Evolutionary conservation across 169 alveolate species (phyloP), one percentile per base, ranked within the genome.

Genomic region (Eimeria acervulina): DNA sequence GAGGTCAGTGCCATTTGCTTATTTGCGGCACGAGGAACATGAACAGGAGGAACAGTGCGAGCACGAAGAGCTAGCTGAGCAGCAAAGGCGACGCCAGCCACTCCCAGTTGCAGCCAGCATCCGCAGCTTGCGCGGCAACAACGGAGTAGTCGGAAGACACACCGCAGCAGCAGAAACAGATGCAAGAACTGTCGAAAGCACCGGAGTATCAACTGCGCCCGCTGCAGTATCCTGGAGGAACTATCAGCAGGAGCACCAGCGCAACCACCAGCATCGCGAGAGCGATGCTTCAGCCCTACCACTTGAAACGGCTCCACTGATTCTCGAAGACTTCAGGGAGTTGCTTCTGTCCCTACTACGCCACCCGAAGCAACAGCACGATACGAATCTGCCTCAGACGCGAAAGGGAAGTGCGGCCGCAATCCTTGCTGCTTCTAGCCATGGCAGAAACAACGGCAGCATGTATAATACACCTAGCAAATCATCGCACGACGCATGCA

Each of bases 391-490:
- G 26, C 78, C 38, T 28, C 93, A 21, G 3, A 85, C 70, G 36
- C 63, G 93, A 61, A 85, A 31, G 12, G 42, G 74, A 28, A 33
- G 63, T 5, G 81, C 78, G 23, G 81, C 81, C 0, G 47, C 74
- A 31, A 33, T 85, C 36, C 93, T 85, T 7, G 93, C 93, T 2
- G 93, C 78, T 33, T 61, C 83, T 21, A 26, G 59, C 42, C 66
- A 38, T n/a, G 40, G 93, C 55, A 28, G 66, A 68, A 31, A 33
- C 72, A 83, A 83, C 68, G 31, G 52, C 74, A 36, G 66, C 93
- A 85, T 63, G 63, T 85, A 85, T n/a, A 31, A 55, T 23, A 85
- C 93, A 12, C 93, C 93, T 28, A 85, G 93, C 93, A 85, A 85
- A 61, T 59, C 66, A 44, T 44, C 93, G 66, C 93, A 85, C 74